These are phyloP conservation scores for Ambrosiella cleistominuta DNA, from an alignment of 2,329 filamentous ascomycete genomes.

Conservation along the genomic window DNA sequence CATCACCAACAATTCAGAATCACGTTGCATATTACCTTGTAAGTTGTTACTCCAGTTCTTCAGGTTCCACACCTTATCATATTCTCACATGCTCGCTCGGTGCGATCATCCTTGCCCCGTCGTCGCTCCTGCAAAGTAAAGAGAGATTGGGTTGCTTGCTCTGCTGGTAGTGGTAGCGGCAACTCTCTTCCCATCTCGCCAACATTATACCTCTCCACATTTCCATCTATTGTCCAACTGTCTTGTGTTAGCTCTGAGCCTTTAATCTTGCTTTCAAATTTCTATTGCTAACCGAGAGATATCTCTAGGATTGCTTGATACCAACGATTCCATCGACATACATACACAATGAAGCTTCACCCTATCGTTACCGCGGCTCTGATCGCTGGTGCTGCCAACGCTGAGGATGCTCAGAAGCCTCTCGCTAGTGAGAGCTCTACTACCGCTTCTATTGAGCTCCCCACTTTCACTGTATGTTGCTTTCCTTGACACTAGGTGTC, in stretches of 20 bases:
- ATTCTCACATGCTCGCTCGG: not conserved
- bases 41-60: not conserved
- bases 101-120: not conserved
- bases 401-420: constrained; percentile 13
- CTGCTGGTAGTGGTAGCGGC: not conserved
- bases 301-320: not conserved
- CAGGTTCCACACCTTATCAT: not conserved
- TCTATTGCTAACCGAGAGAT: no score
- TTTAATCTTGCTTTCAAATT: no score
- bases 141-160: not conserved
- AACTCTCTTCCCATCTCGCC: not conserved
- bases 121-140: not conserved
- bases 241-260: not conserved
- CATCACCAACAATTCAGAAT: not conserved
- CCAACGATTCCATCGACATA: not conserved
- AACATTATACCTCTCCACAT: not conserved
- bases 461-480: constrained; percentile 69
- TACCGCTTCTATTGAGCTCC: constrained; percentile 44
- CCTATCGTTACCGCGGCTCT: constrained; percentile 58
- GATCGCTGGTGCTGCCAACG: constrained; percentile 30
- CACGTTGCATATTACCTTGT: not conserved
- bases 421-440: constrained; percentile 51
- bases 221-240: not conserved
- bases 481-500: not conserved
- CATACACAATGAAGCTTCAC: constrained; percentile 63